Evolutionary conservation across 2,329 filamentous ascomycete genomes (phyloP), one percentile per base, ranked within the genome.

Genomic region (Penicillium brasilianum): DNA sequence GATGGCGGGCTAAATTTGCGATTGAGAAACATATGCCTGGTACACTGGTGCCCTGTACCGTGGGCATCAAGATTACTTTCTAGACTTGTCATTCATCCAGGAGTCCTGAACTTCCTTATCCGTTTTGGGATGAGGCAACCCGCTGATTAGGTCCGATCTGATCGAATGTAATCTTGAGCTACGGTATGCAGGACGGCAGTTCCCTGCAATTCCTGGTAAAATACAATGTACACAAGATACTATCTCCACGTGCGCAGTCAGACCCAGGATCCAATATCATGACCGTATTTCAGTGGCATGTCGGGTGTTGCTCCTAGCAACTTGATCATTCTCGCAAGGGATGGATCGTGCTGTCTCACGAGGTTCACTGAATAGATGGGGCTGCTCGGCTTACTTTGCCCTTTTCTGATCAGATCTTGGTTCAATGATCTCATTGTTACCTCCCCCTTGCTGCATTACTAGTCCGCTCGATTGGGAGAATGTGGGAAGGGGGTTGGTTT

Each of bases 1-100:
- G 84, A 6, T 87, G 83, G 83, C 76, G 82, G 62, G 83, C 82
- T 37, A 85, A 85, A 69, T 81, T 81, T 63, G 77, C 77, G 46
- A 83, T 85, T 62, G 82, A 85, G 69, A 81, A 77, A 61, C 72
- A 77, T 39, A 82, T 85, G 78, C 81, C 81, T 0, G 83, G 83
- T 2, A 72, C 74, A 3, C 66, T 85, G 60, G 82, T 82, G 8
- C 83, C 83, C 30, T 80, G 80, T 22, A 82, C 82, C 13, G 83
- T 83, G 14, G 83, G 83, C 3, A 79, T 78, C 20, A 82, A 69
- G 50, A 76, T 78, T 52, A 62, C 58, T 8, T 77, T 80, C 55
- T 80, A 66, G 64, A 58, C 46, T 48, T n/a, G 13, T 18, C 6
- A 1, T 22, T 4, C 22, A 10, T 25, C 18, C 20, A 32, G 36